Evolutionary conservation across 208 protist genomes (phyloP).

Genomic region (Trypanosoma scelopori): DNA sequence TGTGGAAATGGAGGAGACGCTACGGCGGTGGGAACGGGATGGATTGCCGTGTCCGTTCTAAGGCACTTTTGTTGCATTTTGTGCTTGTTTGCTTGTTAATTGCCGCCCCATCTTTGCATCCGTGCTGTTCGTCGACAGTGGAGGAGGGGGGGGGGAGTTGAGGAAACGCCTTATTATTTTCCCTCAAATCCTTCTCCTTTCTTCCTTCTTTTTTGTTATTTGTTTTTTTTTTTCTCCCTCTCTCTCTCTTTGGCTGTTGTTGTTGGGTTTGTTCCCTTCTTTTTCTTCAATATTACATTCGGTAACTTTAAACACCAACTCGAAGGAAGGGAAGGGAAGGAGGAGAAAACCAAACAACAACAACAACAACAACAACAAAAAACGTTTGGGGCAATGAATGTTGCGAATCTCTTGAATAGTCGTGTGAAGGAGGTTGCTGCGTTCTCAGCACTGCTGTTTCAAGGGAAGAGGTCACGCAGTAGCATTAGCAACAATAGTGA

Average conservation of each 20-base stretch:
- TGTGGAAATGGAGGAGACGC: constrained; percentile 50
- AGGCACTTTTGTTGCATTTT: not conserved
- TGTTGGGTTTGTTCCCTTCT: not conserved
- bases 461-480: constrained; percentile 15
- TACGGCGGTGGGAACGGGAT: constrained; percentile 54
- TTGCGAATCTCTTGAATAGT: constrained; percentile 35
- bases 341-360: not conserved
- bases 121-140: too few relatives aligned
- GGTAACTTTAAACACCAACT: too few relatives aligned
- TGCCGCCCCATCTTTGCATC: too few relatives aligned
- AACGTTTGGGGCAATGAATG: constrained; percentile 41
- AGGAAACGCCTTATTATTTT: too few relatives aligned
- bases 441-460: constrained; percentile 36
- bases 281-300: too few relatives aligned
- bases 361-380: too few relatives aligned
- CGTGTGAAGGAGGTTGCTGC: constrained; percentile 40
- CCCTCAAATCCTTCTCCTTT: too few relatives aligned
- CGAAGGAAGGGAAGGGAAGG: not conserved
- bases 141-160: too few relatives aligned
- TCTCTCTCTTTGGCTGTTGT: not conserved
- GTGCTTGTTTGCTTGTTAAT: not conserved
- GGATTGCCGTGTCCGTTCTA: constrained; percentile 43
- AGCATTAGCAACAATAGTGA: not conserved
- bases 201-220: too few relatives aligned
- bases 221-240: too few relatives aligned